A percentile compares a stretch with the other conserved stretches of the same genome.
These are phyloP conservation scores for Apiospora kogelbergensis DNA, from an alignment of 2,329 filamentous ascomycete genomes.

Conservation along the genomic window DNA sequence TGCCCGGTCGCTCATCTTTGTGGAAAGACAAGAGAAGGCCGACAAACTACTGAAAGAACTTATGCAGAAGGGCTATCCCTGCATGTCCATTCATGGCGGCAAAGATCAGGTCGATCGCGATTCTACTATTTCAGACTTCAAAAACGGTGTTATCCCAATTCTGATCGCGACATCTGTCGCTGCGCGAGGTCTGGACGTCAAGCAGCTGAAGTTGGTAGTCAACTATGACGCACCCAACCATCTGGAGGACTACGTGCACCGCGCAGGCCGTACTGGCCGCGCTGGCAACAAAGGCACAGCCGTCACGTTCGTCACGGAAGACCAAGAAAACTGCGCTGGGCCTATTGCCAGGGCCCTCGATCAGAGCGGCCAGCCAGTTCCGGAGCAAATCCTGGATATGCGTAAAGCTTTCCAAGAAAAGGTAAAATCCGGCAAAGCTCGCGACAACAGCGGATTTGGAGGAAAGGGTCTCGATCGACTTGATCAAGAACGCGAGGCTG, in stretches of 20 bases:
- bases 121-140: constrained; percentile 91
- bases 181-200: constrained; percentile 91
- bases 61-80: constrained; percentile 82
- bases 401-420: constrained; percentile 79
- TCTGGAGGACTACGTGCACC: constrained; percentile 94
- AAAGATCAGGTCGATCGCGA: constrained; percentile 93
- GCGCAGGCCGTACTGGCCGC: constrained; percentile 88
- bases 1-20: constrained; percentile 85
- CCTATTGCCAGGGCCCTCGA: constrained; percentile 91
- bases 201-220: constrained; percentile 91
- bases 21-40: constrained; percentile 87
- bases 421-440: constrained; percentile 88
- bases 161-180: constrained; percentile 94
- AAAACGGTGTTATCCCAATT: constrained; percentile 84
- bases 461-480: constrained; percentile 91
- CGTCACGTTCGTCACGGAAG: constrained; percentile 88
- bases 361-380: constrained; percentile 83
- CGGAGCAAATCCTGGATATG: constrained; percentile 66
- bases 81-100: constrained; percentile 90
- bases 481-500: constrained; percentile 86
- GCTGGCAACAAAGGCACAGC: constrained; percentile 94
- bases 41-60: constrained; percentile 77
- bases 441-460: constrained; percentile 86
- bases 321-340: constrained; percentile 86
- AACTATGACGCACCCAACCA: constrained; percentile 96